Conservation (phyloP, 306 rosid species). For the Cicer bijugum region DNA sequence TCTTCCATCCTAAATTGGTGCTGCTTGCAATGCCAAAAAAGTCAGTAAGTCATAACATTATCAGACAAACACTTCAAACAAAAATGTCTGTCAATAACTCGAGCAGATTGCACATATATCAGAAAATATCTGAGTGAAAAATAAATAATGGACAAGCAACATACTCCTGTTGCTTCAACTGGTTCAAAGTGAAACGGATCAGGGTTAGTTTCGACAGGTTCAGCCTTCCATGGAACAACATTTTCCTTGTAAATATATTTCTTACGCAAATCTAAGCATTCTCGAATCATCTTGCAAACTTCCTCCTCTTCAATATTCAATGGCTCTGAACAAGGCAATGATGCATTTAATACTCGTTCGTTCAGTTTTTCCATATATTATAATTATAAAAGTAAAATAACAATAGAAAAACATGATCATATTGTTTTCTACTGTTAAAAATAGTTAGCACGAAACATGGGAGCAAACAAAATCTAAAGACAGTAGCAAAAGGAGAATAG, state of each 20-base stretch:
- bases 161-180: conserved; percentile 53
- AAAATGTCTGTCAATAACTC: conserved; percentile 23
- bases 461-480: neutral
- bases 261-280: conserved; percentile 58
- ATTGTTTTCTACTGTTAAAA: neutral
- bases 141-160: conserved; percentile 40
- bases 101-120: conserved; percentile 29
- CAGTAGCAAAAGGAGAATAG: neutral
- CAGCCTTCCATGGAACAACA: conserved; percentile 49
- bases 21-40: conserved; percentile 52
- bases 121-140: conserved; percentile 26
- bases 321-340: conserved; percentile 46
- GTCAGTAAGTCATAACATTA: conserved; percentile 34
- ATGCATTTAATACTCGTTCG: conserved; percentile 33
- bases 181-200: conserved; percentile 58
- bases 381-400: conserved; percentile 4
- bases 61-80: conserved; percentile 34
- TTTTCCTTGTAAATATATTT: conserved; percentile 57
- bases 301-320: conserved; percentile 56
- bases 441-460: neutral
- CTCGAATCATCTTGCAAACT: conserved; percentile 56
- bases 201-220: conserved; percentile 45
- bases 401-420: neutral
- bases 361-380: conserved; percentile 2
- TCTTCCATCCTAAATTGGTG: conserved; percentile 75